These are phyloP conservation scores for Cutaneotrichosporon cyanovorans DNA, from an alignment of 1,284 basidiomycete genomes.

Conservation along the genomic window DNA sequence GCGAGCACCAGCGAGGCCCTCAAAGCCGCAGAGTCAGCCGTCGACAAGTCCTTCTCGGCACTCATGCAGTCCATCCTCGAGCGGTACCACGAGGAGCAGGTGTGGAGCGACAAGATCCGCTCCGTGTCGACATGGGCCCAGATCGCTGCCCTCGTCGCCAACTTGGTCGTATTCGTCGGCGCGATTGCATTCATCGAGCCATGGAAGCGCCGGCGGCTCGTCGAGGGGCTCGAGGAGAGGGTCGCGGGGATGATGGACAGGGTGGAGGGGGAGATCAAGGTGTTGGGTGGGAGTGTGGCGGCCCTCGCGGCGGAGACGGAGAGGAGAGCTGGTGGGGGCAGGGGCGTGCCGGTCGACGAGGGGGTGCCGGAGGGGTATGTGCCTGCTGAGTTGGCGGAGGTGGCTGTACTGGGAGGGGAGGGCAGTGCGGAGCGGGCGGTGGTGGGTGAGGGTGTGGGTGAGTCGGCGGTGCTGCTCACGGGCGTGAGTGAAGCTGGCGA, in stretches of 20 bases:
- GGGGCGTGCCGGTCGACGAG: neutral
- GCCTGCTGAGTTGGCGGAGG: neutral
- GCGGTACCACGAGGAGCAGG: slow-evolving; percentile 90
- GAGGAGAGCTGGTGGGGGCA: slow-evolving; percentile 13
- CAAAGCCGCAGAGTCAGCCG: slow-evolving; percentile 61
- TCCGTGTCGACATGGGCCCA: slow-evolving; percentile 85
- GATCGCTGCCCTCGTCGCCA: slow-evolving; percentile 71
- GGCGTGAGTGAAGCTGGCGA: neutral
- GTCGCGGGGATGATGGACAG: slow-evolving; percentile 61
- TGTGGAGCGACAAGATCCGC: slow-evolving; percentile 95
- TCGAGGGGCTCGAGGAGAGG: slow-evolving; percentile 77
- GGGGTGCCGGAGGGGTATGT: neutral
- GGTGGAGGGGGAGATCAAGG: slow-evolving; percentile 58
- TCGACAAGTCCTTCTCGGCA: slow-evolving; percentile 75
- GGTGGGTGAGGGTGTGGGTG: neutral
- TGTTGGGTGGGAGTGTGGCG: slow-evolving; percentile 12
- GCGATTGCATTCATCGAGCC: slow-evolving; percentile 86
- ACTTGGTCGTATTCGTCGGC: slow-evolving; percentile 76
- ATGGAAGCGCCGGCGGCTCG: slow-evolving; percentile 77
- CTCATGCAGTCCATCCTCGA: slow-evolving; percentile 76
- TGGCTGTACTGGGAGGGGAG: neutral
- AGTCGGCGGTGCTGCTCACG: no score
- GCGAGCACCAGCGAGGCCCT: slow-evolving; percentile 58
- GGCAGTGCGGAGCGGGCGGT: neutral
- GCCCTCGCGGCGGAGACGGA: slow-evolving; percentile 1